Evolutionary conservation across 2,329 filamentous ascomycete genomes (phyloP), one percentile per base, ranked within the genome.

Genomic region (Trichoderma aggressivum): DNA sequence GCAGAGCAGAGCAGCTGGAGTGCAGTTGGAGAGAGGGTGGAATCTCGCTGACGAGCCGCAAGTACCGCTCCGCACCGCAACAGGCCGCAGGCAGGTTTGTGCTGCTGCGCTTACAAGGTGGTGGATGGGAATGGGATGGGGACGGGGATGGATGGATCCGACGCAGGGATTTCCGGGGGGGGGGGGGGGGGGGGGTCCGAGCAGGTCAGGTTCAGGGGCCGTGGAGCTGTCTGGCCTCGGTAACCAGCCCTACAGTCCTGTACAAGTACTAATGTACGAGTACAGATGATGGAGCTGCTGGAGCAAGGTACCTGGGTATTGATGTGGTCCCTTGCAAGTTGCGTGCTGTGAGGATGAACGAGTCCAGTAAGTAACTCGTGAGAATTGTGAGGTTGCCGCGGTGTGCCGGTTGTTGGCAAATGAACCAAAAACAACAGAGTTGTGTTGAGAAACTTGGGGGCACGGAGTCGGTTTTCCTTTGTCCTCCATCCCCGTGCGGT

Each of bases 31-130:
- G 43, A 50, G 39, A 34, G 32, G 47, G 65, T 55, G 66, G 66
- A 50, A 50, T 28, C 30, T 69, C 28, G 66, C 66, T 61, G 39
- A 61, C 28, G 21, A 69, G 66, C 26, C 34, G 55, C 65, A 68
- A 53, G 47, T 18, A 32, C 34, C 53, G 55, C 64, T 47, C 55
- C 64, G 55, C 64, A 60, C 39, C 39, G 61, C 59, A 43, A 43
- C 3, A 34, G 50, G 36, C 64, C 64, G 64, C n/a, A 32, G 64
- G 64, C n/a, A 32, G 64, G 50, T 58, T 34, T n/a, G 39, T 43
- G 39, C 30, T 32, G 50, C 50, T 59, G 56, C 16, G 28, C 56
- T 59, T 24, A 53, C 47, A 21, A 34, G 53, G 36, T 30, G 11
- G n/a, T 56, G 61, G 18, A 50, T 26, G 28, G 10, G 32, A 34